Evolutionary conservation across 176 grass and related monocot species (phyloP), one percentile per base, ranked within the genome.

Genomic region (Oryza australiensis): DNA sequence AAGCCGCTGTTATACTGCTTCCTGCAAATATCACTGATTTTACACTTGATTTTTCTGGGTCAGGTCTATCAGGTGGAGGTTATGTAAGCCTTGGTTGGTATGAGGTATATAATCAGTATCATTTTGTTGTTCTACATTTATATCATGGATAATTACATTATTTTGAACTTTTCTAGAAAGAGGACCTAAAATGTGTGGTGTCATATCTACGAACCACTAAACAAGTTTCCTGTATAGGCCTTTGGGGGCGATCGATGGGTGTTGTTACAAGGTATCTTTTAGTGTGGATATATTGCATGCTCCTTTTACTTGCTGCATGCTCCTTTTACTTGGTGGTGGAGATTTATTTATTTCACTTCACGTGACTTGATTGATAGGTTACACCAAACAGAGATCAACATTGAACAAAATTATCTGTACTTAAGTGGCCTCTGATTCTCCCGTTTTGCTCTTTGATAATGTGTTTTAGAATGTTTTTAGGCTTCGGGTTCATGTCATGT

Each of bases 31-130:
- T 98, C 80, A 91, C 95, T 67, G 86, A 94, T 78, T 98, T 98
- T 76, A 93, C 95, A 64, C 95, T 93, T 82, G 95, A 98, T 46
- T 98, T 98, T 85, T 94, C 95, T 30, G 95, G 95, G 49, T 98
- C 95, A 78, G 95, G 95, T 82, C 75, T 98, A 73, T 98, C 92
- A 8, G 90, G 68, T 66, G 95, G 95, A 70, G 88, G 94, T 76
- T 94, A 91, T 93, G 95, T 98, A 63, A 98, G 95, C 84, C 90
- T 98, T 89, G 95, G 95, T 89, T 98, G 95, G 95, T 90, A 98
- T 75, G 95, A 98, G 92, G 95, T 98, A 89, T 37, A 24, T 82
- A 90, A 62, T 66, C 71, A 86, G n/a, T 83, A 64, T 62, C 23
- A 29, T 67, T 8, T 86, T 82, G 40, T 85, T 89, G 22, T 73